Percentiles rank a stretch among this genome's conserved stretches.
phyloP scores from a whole-genome alignment of 2,329 filamentous ascomycete species.

The Diplodia scrobiculata region DNA sequence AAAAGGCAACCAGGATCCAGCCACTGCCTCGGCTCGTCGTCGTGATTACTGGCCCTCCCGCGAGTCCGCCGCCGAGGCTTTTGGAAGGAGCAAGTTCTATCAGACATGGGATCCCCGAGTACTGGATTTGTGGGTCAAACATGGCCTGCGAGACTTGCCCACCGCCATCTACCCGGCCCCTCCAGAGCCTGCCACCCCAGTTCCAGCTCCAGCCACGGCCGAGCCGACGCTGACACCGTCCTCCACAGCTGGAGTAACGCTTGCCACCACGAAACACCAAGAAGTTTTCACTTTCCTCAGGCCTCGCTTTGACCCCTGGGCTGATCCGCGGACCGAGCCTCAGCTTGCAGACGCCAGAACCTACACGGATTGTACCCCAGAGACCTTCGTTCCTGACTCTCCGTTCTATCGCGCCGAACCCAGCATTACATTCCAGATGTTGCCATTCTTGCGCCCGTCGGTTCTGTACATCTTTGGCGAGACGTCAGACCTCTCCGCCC shows the following conservation, averaged over 20 bases:
- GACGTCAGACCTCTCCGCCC: constrained; percentile 58
- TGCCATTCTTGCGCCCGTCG: constrained; percentile 64
- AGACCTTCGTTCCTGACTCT: constrained; percentile 39
- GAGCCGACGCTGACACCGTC: constrained; percentile 35
- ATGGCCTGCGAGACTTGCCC: constrained; percentile 75
- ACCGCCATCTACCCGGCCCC: constrained; percentile 57
- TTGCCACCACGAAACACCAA: constrained; percentile 82
- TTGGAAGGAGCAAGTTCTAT: constrained; percentile 74
- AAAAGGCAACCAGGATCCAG: constrained; percentile 48
- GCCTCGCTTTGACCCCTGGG: constrained; percentile 53
- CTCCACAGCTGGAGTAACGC: constrained; percentile 57
- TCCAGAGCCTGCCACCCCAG: constrained; percentile 12
- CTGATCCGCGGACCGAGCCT: constrained; percentile 8
- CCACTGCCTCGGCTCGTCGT: constrained; percentile 67
- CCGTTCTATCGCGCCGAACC: constrained; percentile 71
- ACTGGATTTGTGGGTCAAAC: constrained; percentile 69
- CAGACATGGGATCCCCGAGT: constrained; percentile 78
- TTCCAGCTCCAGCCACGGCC: constrained; percentile 16
- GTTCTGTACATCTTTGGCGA: constrained; percentile 71
- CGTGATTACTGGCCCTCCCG: constrained; percentile 82
- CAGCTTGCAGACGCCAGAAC: not conserved
- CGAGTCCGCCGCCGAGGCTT: constrained; percentile 65
- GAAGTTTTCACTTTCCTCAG: constrained; percentile 79
- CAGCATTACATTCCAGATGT: constrained; percentile 56
- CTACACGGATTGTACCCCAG: constrained; percentile 34